A percentile compares a stretch with the other conserved stretches of the same genome.
These are phyloP conservation scores for Middelhovenomyces tepae DNA, from an alignment of 805 yeast species.

Conservation along the genomic window DNA sequence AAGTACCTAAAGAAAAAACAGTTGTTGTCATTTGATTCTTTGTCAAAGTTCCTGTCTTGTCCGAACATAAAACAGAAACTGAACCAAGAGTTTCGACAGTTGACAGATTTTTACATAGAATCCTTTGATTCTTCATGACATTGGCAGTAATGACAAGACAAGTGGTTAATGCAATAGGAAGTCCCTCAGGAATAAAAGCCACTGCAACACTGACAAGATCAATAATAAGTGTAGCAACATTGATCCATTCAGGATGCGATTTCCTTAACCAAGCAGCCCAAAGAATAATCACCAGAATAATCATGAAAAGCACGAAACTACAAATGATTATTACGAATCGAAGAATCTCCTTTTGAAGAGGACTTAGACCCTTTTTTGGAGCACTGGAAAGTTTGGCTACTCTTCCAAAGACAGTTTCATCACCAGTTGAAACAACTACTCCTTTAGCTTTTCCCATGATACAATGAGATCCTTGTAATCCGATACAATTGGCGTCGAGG, in stretches of 20 bases:
- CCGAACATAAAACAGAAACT: slow-evolving; percentile 45
- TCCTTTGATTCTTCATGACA: slow-evolving; percentile 39
- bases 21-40: slow-evolving; percentile 36
- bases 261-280: slow-evolving; percentile 37
- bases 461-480: slow-evolving; percentile 39
- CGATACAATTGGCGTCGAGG: slow-evolving; percentile 35
- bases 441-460: slow-evolving; percentile 39
- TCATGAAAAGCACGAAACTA: slow-evolving; percentile 34
- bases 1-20: slow-evolving; percentile 22
- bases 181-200: slow-evolving; percentile 43
- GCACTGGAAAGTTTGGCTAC: no score
- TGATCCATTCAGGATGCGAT: slow-evolving; percentile 34
- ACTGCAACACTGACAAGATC: slow-evolving; percentile 39
- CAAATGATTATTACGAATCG: slow-evolving; percentile 24
- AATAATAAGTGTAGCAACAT: slow-evolving; percentile 37
- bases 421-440: slow-evolving; percentile 37
- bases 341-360: slow-evolving; percentile 35
- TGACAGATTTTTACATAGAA: slow-evolving; percentile 39
- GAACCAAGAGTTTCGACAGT: slow-evolving; percentile 46
- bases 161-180: no score
- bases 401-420: slow-evolving; percentile 37
- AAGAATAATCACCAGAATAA: slow-evolving; percentile 22
- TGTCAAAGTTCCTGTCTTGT: slow-evolving; percentile 35
- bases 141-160: no score
- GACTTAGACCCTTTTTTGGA: slow-evolving; percentile 33